phyloP scores from a whole-genome alignment of 768 basidiomycete species.

The Naganishia onofrii region DNA sequence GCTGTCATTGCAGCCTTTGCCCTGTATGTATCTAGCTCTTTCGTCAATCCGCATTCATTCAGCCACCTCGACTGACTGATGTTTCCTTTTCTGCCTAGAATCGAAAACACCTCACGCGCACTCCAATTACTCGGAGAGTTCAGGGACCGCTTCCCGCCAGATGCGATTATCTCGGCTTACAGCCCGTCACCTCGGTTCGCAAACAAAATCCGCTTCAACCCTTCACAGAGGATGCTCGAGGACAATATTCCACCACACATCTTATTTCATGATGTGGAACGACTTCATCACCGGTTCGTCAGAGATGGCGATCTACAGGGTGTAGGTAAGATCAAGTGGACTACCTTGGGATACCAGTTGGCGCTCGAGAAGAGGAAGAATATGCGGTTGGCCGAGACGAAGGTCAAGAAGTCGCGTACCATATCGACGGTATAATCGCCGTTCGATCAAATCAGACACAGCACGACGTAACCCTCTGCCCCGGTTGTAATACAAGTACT shows the following conservation, averaged over 20 bases:
- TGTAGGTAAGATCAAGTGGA: slow-evolving; percentile 69
- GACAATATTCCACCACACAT: slow-evolving; percentile 76
- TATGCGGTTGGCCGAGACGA: slow-evolving; percentile 44
- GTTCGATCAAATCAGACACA: neutral
- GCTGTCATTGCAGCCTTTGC: slow-evolving; percentile 67
- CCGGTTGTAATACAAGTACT: neutral
- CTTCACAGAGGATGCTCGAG: slow-evolving; percentile 64
- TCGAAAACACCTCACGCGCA: slow-evolving; percentile 54
- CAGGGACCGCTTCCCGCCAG: slow-evolving; percentile 64
- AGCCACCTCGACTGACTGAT: neutral
- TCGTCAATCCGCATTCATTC: neutral
- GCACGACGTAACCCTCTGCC: neutral
- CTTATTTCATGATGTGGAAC: slow-evolving; percentile 71
- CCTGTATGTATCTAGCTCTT: slow-evolving; percentile 57
- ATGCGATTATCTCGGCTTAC: slow-evolving; percentile 52
- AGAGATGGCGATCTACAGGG: slow-evolving; percentile 53
- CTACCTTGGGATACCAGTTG: slow-evolving; percentile 70
- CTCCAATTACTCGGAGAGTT: slow-evolving; percentile 64
- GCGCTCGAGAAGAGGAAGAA: slow-evolving; percentile 65
- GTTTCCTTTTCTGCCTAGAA: slow-evolving; percentile 29
- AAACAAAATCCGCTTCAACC: slow-evolving; percentile 63
- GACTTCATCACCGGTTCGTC: slow-evolving; percentile 72
- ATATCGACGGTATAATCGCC: neutral
- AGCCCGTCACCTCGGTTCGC: slow-evolving; percentile 52
- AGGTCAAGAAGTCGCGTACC: neutral